phyloP scores from a whole-genome alignment of 495 filamentous ascomycete genomes.

The Annulohypoxylon maeteangense region DNA sequence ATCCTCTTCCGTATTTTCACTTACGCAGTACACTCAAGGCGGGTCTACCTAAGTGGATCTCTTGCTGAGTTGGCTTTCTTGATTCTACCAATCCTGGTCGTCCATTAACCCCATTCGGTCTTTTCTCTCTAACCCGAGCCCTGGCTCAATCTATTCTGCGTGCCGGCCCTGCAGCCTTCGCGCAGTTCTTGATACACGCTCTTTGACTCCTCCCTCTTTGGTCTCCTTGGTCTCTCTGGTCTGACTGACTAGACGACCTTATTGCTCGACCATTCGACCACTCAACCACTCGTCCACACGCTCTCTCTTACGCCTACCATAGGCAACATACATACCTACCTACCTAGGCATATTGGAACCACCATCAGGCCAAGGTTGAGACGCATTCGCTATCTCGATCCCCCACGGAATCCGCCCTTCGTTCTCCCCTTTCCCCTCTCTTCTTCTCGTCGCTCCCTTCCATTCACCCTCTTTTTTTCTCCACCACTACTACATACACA shows the following conservation, averaged over 20 bases:
- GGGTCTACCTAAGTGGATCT: slow-evolving; percentile 43
- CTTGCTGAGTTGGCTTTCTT: slow-evolving; percentile 47
- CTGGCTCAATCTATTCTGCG: slow-evolving; percentile 32
- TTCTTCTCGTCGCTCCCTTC: slow-evolving; percentile 23
- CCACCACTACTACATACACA: slow-evolving; percentile 7
- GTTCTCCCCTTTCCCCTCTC: slow-evolving; percentile 17
- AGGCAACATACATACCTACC: slow-evolving; percentile 4
- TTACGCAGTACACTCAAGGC: slow-evolving; percentile 22
- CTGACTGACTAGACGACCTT: neutral
- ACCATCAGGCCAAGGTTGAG: slow-evolving; percentile 18
- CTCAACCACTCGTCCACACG: neutral
- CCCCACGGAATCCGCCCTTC: slow-evolving; percentile 37
- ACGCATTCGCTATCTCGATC: slow-evolving; percentile 44
- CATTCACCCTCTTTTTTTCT: slow-evolving; percentile 1
- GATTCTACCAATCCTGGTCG: slow-evolving; percentile 31
- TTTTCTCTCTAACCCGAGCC: slow-evolving; percentile 23
- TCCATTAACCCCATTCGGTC: slow-evolving; percentile 34
- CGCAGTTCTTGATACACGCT: slow-evolving; percentile 18
- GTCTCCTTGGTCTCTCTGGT: neutral
- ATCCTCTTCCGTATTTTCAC: slow-evolving; percentile 37
- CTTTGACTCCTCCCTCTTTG: slow-evolving; percentile 11
- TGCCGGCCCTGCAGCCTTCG: slow-evolving; percentile 35
- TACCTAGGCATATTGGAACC: slow-evolving; percentile 18
- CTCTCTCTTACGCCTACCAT: slow-evolving; percentile 2
- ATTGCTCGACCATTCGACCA: slow-evolving; percentile 17